Conservation (phyloP, 176 grass and related monocot genomes). For the Musa itinerans region DNA sequence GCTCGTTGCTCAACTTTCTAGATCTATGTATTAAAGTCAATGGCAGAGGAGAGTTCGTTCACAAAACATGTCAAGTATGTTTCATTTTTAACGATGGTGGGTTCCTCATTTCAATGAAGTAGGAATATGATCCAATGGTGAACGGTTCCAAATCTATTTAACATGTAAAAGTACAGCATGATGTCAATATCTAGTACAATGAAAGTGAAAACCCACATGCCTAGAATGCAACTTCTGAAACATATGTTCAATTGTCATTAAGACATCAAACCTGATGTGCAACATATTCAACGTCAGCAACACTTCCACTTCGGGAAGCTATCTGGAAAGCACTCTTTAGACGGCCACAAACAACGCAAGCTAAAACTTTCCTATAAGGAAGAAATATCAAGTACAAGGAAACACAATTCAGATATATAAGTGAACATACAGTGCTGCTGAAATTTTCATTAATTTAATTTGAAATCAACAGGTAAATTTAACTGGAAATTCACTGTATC, state of each 20-base stretch:
- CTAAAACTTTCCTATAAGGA: conserved; percentile 77
- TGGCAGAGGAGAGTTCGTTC: no score
- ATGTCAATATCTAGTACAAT: not conserved
- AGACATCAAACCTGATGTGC: conserved; percentile 68
- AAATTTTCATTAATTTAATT: not conserved
- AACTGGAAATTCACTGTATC: not conserved
- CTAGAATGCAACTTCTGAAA: not conserved
- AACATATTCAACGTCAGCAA: conserved; percentile 98
- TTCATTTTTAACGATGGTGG: no score
- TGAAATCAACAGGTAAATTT: not conserved
- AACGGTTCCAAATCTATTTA: no score
- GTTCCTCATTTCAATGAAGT: no score
- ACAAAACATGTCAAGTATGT: no score
- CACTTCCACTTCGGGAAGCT: conserved; percentile 88
- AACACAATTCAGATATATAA: not conserved
- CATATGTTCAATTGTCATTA: not conserved
- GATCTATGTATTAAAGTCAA: no score
- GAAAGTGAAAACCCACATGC: not conserved
- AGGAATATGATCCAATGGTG: no score
- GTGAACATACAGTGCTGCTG: not conserved
- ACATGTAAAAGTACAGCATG: no score
- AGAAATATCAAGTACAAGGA: not conserved
- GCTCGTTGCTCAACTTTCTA: no score
- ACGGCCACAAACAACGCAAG: conserved; percentile 74
- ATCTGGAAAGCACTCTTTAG: conserved; percentile 95